A percentile compares a stretch with the other conserved stretches of the same genome.
These are phyloP conservation scores for apple (Malus domestica) DNA, from an alignment of 306 rosid genomes.

Conservation along the genomic window ASM211411v1 NC_041802.1:31444001-31444500, in stretches of 20 bases:
- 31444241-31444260: too few relatives aligned
- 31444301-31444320: too few relatives aligned
- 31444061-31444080: conserved; percentile 74
- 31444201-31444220: too few relatives aligned
- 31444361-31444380: conserved; percentile 29
- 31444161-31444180: too few relatives aligned
- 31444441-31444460: conserved; percentile 45
- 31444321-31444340: neutral
- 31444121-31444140: conserved; percentile 70
- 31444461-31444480: conserved; percentile 34
- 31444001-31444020: conserved; percentile 60
- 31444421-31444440: conserved; percentile 56
- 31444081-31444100: conserved; percentile 72
- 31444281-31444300: too few relatives aligned
- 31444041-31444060: conserved; percentile 48
- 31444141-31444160: conserved; percentile 22
- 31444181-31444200: too few relatives aligned
- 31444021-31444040: conserved; percentile 59
- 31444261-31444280: too few relatives aligned
- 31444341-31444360: neutral
- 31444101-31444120: conserved; percentile 89
- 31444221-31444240: too few relatives aligned
- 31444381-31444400: conserved; percentile 42
- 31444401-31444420: conserved; percentile 54
- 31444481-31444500: conserved; percentile 54